Conservation (phyloP, 2,329 filamentous ascomycete species). For the Byssothecium circinans region DNA sequence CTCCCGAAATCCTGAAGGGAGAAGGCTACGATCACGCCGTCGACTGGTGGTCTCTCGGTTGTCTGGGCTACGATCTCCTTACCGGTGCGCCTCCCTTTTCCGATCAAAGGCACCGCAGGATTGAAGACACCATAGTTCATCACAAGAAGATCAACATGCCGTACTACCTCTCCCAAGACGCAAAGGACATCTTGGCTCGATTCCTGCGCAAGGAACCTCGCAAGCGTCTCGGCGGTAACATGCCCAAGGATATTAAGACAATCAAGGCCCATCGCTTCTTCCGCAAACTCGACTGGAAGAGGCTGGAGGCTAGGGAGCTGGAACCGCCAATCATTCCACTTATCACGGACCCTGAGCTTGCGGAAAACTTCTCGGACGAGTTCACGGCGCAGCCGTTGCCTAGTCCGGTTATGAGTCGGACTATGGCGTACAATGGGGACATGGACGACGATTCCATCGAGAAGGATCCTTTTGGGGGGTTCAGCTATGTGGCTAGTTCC, state of each 20-base stretch:
- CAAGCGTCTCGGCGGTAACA: conserved; percentile 84
- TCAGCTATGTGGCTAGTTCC: conserved; percentile 56
- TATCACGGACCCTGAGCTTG: conserved; percentile 92
- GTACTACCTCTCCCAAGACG: conserved; percentile 87
- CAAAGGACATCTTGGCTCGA: conserved; percentile 89
- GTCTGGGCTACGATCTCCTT: conserved; percentile 87
- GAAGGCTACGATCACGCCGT: conserved; percentile 91
- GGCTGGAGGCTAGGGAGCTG: conserved; percentile 77
- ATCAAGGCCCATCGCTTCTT: conserved; percentile 97
- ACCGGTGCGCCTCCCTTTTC: conserved; percentile 90
- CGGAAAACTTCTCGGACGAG: conserved; percentile 93
- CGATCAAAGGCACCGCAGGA: conserved; percentile 88
- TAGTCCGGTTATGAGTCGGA: conserved; percentile 62
- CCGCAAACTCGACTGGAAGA: conserved; percentile 92
- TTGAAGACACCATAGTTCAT: conserved; percentile 93
- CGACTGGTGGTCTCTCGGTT: conserved; percentile 98
- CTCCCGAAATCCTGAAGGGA: conserved; percentile 87
- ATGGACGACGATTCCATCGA: conserved; percentile 29
- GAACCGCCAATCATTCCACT: conserved; percentile 89
- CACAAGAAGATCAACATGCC: conserved; percentile 88
- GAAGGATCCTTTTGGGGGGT: conserved; percentile 55
- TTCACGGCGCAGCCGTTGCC: conserved; percentile 80
- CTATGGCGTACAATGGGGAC: conserved; percentile 22
- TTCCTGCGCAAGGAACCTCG: conserved; percentile 88
- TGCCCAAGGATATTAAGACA: conserved; percentile 81